phyloP scores from a whole-genome alignment of 177 flowering plant genomes.

The Vitis hybrid region DNA sequence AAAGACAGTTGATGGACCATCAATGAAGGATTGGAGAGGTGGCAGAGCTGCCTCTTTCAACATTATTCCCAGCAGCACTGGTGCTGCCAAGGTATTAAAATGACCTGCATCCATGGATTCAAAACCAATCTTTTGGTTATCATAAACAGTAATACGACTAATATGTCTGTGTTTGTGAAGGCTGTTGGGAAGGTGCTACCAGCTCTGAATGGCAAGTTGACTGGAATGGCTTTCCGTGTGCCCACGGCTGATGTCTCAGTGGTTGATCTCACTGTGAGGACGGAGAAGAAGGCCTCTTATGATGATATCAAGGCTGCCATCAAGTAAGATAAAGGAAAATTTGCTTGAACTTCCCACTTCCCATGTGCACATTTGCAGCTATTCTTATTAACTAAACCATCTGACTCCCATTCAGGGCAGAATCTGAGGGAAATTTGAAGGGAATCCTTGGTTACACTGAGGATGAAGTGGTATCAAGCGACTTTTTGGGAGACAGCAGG shows the following conservation, averaged over 20 bases:
- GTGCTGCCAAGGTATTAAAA: constrained; percentile 67
- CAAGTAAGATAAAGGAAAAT: constrained; percentile 24
- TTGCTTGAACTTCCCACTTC: no score
- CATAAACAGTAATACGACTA: neutral
- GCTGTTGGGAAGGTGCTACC: constrained; percentile 55
- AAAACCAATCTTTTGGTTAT: neutral
- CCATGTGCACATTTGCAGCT: no score
- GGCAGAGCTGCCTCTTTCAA: constrained; percentile 74
- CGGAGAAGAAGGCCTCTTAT: constrained; percentile 38
- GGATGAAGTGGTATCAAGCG: constrained; percentile 49
- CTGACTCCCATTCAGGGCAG: constrained; percentile 24
- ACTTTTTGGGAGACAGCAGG: constrained; percentile 49
- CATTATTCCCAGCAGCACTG: constrained; percentile 73
- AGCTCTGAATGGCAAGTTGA: constrained; percentile 44
- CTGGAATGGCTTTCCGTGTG: constrained; percentile 53
- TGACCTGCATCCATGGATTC: neutral
- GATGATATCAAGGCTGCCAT: constrained; percentile 45
- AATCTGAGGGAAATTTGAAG: constrained; percentile 36
- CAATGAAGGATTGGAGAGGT: constrained; percentile 79
- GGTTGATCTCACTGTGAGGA: constrained; percentile 50
- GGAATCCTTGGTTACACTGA: constrained; percentile 53
- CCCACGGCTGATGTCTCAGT: constrained; percentile 51
- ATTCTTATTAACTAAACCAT: neutral
- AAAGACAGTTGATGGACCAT: constrained; percentile 76
- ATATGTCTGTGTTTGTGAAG: constrained; percentile 15